Conservation (phyloP, 768 basidiomycete species). For the Suillus decipiens region DNA sequence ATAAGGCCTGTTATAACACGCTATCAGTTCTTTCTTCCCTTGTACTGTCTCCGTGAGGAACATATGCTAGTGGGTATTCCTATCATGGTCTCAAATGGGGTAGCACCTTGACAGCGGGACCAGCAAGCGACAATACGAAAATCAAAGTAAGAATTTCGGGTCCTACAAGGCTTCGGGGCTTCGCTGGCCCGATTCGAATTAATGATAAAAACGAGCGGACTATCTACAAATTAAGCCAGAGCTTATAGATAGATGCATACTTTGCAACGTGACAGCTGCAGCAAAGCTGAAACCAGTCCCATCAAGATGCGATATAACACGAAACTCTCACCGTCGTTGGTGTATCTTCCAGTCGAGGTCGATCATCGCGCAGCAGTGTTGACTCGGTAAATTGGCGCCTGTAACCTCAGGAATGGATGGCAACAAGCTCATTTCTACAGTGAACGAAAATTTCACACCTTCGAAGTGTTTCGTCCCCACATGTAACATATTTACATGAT, state of each 20-base stretch:
- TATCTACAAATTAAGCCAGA: neutral
- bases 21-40: too few species aligned
- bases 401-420: neutral
- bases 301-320: neutral
- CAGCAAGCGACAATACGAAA: too few species aligned
- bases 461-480: neutral
- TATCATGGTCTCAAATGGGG: too few species aligned
- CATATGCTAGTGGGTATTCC: too few species aligned
- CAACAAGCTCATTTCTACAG: neutral
- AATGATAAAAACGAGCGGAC: conserved; percentile 6
- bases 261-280: neutral
- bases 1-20: too few species aligned
- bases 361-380: neutral
- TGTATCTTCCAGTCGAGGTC: neutral
- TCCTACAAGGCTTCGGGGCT: too few species aligned
- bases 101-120: too few species aligned
- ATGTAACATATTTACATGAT: neutral
- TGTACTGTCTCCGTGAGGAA: too few species aligned
- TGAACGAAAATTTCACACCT: neutral
- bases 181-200: too few species aligned
- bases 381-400: too few species aligned
- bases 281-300: neutral
- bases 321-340: neutral
- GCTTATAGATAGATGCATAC: too few species aligned
- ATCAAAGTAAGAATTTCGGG: too few species aligned